Percentiles rank a stretch among this genome's conserved stretches.
phyloP scores from a whole-genome alignment of 1,139 yeast genomes.

The Spathaspora sp. region DNA sequence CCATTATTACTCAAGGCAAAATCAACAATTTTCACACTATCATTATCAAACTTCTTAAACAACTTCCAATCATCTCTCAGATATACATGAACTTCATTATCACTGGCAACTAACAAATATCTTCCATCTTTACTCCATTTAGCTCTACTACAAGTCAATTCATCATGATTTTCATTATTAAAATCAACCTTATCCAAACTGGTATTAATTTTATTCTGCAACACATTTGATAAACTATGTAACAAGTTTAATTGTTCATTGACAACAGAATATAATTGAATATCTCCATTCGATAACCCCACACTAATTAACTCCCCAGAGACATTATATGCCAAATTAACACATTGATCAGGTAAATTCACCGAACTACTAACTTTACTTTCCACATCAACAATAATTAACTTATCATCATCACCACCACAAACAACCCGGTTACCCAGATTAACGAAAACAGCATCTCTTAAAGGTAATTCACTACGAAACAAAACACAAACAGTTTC shows the following conservation, averaged over 20 bases:
- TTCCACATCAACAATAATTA: constrained; percentile 53
- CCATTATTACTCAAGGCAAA: constrained; percentile 9
- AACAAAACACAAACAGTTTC: constrained; percentile 27
- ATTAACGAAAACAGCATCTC: constrained; percentile 66
- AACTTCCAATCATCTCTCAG: constrained; percentile 27
- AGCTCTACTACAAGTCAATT: constrained; percentile 33
- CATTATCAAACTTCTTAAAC: constrained; percentile 10
- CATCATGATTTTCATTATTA: constrained; percentile 39
- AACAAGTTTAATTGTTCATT: constrained; percentile 38
- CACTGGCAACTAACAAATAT: constrained; percentile 46
- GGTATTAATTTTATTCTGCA: constrained; percentile 34
- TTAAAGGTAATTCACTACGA: constrained; percentile 59
- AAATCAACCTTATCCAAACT: constrained; percentile 39
- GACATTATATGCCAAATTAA: constrained; percentile 60
- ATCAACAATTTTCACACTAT: constrained; percentile 13
- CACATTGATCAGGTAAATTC: constrained; percentile 53
- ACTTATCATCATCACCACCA: constrained; percentile 76
- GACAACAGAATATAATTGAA: constrained; percentile 62
- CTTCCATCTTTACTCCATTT: constrained; percentile 53
- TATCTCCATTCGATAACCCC: constrained; percentile 63
- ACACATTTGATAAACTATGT: constrained; percentile 41
- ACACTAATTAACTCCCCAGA: constrained; percentile 42
- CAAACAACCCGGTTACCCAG: constrained; percentile 68
- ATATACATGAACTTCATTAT: constrained; percentile 33
- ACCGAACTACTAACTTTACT: constrained; percentile 20